Base-by-base conservation (phyloP, 2,329 filamentous ascomycete genomes). In the Venturia pyrina region DNA sequence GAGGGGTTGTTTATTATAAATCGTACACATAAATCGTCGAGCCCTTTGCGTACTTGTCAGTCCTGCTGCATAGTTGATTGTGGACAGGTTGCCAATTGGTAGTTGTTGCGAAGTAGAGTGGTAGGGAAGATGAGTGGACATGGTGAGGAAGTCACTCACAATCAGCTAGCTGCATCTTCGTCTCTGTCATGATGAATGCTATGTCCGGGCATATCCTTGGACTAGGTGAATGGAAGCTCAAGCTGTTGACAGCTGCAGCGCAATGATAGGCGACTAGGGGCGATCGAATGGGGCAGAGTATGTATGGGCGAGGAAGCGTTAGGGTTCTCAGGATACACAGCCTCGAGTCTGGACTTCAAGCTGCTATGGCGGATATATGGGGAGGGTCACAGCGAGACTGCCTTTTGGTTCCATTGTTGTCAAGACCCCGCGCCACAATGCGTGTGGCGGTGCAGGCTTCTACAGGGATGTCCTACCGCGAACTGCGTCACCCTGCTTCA, bases 1-100 rank as follows among this genome's bases (percentile, higher is more conserved):
- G 90, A 84, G 59, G 96, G 95, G 68, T 98, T 85, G 79, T 99
- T 98, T 78, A 98, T 91, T 75, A 99, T 93, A 79, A 99, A 99
- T 75, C 96, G 91, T 76, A 96, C 93, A 78, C 92, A 96, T 67
- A 98, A 85, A 79, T 98, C 93, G 87, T 98, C 93, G 81, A 98
- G 84, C 93, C 91, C 90, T 93, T 43, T 3, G 28, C 40, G 13
- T 13, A 13, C 3, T 34, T 62, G 40, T 43, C 28, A 62, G 60
- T 28, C 40, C 32, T 40, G 8, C 19, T 28, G 7, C 44, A 10
- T n/a, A 7, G 32, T 17, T 43, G 5, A 44, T 19, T 44, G 46
- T 28, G 37, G 48, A 53, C 44, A 40, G 40, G 17, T 64, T 40
- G 44, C 24, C 40, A 28, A 19, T 2, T 32, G 43, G 11, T 63